Percentiles rank a stretch among this genome's conserved stretches.
These are phyloP conservation scores for Cladosporium sp. DNA, from an alignment of 2,329 filamentous ascomycete genomes.

Conservation along the genomic window DNA sequence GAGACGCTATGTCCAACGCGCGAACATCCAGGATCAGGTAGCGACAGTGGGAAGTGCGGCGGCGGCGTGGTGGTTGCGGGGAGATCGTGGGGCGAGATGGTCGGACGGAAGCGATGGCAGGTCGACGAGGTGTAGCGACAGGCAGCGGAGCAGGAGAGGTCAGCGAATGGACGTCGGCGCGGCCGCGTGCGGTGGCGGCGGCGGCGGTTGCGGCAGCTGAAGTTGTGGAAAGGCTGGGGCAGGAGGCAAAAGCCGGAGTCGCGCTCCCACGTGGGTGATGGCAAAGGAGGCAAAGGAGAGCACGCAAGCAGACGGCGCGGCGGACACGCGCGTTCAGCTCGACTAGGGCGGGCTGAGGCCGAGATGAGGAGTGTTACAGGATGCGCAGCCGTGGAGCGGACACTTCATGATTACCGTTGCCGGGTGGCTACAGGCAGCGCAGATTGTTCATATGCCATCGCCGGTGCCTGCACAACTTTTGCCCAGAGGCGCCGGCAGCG, in stretches of 20 bases:
- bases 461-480: no score
- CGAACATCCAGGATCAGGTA: conserved; percentile 16
- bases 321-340: no score
- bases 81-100: neutral
- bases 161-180: conserved; percentile 4
- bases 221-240: neutral
- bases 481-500: no score
- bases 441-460: no score
- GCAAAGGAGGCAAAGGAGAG: no score
- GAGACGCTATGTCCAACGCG: conserved; percentile 17
- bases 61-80: neutral
- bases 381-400: no score
- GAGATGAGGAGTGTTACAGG: no score
- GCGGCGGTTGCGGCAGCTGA: neutral
- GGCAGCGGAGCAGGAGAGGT: neutral
- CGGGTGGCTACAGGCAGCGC: no score
- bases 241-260: neutral
- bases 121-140: neutral
- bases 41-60: conserved; percentile 11
- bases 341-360: no score
- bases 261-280: no score
- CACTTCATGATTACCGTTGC: no score
- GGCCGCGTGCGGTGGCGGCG: neutral
- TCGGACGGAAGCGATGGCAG: neutral
- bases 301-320: no score